These are phyloP conservation scores for Erigeron philadelphicus DNA, from an alignment of 140 eudicot species.

Conservation along the genomic window DNA sequence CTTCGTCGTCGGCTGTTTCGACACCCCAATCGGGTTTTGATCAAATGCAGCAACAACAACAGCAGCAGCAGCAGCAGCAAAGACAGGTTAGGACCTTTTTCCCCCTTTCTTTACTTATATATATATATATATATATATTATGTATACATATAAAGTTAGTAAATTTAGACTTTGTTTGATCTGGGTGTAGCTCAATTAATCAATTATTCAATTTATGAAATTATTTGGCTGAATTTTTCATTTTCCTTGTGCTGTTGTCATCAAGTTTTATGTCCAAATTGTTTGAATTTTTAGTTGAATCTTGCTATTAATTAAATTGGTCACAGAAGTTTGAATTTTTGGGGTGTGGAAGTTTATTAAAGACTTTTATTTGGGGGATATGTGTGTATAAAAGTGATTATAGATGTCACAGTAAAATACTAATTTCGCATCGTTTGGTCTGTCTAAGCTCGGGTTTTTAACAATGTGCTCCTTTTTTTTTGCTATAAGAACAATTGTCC, in stretches of 20 bases:
- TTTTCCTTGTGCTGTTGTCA: constrained; percentile 5
- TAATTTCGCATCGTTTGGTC: too few species aligned
- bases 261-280: constrained; percentile 3
- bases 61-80: constrained; percentile 45
- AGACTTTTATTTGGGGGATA: too few species aligned
- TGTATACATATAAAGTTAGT: too few species aligned
- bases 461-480: not conserved
- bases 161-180: too few species aligned
- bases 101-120: constrained; percentile 1
- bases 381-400: too few species aligned
- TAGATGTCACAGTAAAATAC: too few species aligned
- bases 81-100: constrained; percentile 67
- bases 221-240: constrained; percentile 9
- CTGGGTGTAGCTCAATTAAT: not conserved
- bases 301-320: constrained; percentile 9
- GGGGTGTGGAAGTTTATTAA: not conserved
- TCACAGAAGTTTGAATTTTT: constrained; percentile 7
- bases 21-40: constrained; percentile 56
- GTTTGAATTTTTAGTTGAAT: not conserved
- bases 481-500: too few species aligned
- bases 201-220: not conserved
- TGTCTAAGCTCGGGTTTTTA: too few species aligned
- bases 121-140: too few species aligned
- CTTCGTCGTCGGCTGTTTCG: constrained; percentile 72
- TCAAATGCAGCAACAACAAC: constrained; percentile 45